Base-by-base conservation (phyloP, 768 basidiomycete species). In the Amanita thiersii region DNA sequence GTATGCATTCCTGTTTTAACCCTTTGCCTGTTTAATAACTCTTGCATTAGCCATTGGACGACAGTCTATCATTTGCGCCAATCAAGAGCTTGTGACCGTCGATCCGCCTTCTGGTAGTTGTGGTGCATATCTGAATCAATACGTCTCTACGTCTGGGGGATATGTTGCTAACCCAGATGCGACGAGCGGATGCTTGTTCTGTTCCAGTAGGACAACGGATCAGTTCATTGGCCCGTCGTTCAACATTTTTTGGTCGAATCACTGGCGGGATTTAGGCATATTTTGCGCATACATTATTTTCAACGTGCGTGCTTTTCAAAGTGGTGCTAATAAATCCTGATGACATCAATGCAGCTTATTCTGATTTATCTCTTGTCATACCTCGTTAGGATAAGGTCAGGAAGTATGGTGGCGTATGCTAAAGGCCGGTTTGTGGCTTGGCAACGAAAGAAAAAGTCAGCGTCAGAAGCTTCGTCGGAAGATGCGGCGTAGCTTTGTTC, bases 61-160 rank as follows among this genome's bases (percentile, higher is more conserved):
- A 5, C 59, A 67, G 36, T 46, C 56, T 1, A 65, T 84, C 36
- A 62, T 57, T 11, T 92, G 90, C 55, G 57, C 79, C 0, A n/a
- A 58, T 0, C 57, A 66, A 37, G 90, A 92, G 55, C 64, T 75
- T n/a, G 72, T 78, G 2, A 64, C 63, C 1, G 53, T 92, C 47
- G 52, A 73, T 4, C 77, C 83, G 1, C 79, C 81, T 2, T 51
- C 62, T 0, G 79, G 79, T 1, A 75, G 68, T 0, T 89, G 87
- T 51, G 56, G 56, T 5, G 33, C 55, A 1, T 88, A 71, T 56
- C 53, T 84, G 45, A 39, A 56, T 14, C 44, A 61, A 0, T 88
- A 71, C 55, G 79, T 84, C 9, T 41, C 57, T 0, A 45, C 44
- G 2, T 56, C 64, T 3, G 77, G 83, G 0, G 83, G 84, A 2